Evolutionary conservation across 441 rosid species (phyloP).

Genomic region (Manihot esculenta): DNA sequence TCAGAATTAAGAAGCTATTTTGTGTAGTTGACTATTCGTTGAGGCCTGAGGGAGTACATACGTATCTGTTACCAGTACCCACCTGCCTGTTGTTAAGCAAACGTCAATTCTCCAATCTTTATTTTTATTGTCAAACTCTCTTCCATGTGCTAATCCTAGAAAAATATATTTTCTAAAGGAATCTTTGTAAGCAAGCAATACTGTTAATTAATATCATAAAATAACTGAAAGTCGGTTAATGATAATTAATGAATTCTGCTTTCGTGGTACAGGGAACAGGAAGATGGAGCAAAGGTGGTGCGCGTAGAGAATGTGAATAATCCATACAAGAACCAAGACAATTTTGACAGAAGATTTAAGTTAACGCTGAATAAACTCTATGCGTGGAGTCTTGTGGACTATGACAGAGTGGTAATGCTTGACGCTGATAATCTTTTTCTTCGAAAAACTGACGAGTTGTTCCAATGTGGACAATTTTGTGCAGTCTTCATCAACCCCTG

Average conservation of each 20-base stretch:
- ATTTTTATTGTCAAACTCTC: neutral
- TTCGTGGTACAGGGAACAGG: slow-evolving; percentile 57
- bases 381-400: slow-evolving; percentile 80
- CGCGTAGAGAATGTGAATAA: slow-evolving; percentile 84
- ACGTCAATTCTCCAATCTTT: neutral
- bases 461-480: slow-evolving; percentile 93
- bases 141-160: neutral
- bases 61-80: too few relatives aligned
- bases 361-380: slow-evolving; percentile 86
- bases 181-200: neutral
- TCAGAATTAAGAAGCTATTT: neutral
- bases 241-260: too few relatives aligned
- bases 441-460: slow-evolving; percentile 71
- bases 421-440: slow-evolving; percentile 93
- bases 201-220: neutral
- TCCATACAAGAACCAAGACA: slow-evolving; percentile 64
- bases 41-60: too few relatives aligned
- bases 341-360: slow-evolving; percentile 73
- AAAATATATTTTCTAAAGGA: neutral
- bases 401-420: slow-evolving; percentile 86
- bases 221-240: neutral
- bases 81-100: neutral
- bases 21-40: slow-evolving; percentile 1
- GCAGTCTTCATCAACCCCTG: slow-evolving; percentile 96
- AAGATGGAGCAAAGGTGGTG: slow-evolving; percentile 80